Conservation (phyloP, 2,329 filamentous ascomycete species). For the Ophiostoma fasciatum region DNA sequence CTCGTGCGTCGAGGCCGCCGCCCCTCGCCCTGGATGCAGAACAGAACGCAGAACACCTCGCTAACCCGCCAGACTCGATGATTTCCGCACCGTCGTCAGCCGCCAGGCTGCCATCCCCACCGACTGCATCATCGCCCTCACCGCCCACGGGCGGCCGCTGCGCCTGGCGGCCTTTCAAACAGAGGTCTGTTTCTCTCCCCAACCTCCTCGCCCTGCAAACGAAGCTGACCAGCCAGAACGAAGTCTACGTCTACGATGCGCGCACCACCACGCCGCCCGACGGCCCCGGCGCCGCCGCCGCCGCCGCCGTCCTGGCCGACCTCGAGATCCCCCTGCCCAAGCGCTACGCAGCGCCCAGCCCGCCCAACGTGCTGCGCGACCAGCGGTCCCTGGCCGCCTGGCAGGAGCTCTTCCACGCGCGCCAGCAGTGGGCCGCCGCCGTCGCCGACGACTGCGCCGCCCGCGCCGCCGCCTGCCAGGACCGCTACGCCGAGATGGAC, state of each 20-base stretch:
- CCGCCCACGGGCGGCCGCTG: constrained; percentile 67
- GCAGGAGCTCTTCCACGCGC: constrained; percentile 70
- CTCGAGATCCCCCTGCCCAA: constrained; percentile 36
- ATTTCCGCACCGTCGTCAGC: constrained; percentile 68
- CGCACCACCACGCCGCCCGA: constrained; percentile 49
- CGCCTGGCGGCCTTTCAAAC: constrained; percentile 65
- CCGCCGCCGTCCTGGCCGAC: constrained; percentile 25
- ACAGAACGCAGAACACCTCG: too few species aligned
- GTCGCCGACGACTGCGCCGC: constrained; percentile 53
- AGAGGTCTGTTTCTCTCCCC: constrained; percentile 40
- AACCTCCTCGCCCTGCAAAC: too few species aligned
- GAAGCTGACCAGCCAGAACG: too few species aligned
- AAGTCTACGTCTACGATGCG: constrained; percentile 87
- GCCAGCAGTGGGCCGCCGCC: constrained; percentile 63
- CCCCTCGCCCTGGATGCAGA: neutral
- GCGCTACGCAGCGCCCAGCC: constrained; percentile 42
- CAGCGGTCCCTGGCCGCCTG: constrained; percentile 74
- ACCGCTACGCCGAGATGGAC: constrained; percentile 57
- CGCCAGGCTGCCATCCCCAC: constrained; percentile 57
- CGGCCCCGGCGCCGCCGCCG: constrained; percentile 26
- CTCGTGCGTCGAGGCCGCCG: constrained; percentile 48
- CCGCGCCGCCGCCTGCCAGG: constrained; percentile 46
- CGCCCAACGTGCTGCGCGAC: constrained; percentile 72
- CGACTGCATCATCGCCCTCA: constrained; percentile 76
- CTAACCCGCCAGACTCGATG: constrained; percentile 50